Percentiles rank a stretch among this genome's conserved stretches.
These are phyloP conservation scores for Trypanosoma mega DNA, from an alignment of 208 protist species.

Conservation along the genomic window DNA sequence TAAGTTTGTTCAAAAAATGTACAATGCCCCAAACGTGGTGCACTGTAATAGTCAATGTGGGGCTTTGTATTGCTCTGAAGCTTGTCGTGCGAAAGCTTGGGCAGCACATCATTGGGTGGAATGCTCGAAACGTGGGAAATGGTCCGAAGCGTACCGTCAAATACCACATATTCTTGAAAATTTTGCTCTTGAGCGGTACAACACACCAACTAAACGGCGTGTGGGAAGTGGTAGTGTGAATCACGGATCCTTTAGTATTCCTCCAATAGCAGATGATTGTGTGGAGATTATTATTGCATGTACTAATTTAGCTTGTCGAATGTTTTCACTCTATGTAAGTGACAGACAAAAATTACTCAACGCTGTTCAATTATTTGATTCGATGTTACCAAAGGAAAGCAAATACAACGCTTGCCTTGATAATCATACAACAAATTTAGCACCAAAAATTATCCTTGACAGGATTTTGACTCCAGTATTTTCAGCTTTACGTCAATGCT, in stretches of 20 bases:
- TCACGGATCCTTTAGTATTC: background rate
- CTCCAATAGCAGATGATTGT: slow-evolving; percentile 20
- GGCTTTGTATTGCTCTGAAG: slow-evolving; percentile 62
- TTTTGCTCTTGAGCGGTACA: slow-evolving; percentile 9
- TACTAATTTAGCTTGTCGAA: slow-evolving; percentile 58
- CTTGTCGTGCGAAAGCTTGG: slow-evolving; percentile 68
- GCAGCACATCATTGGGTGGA: slow-evolving; percentile 77
- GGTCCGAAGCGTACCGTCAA: slow-evolving; percentile 36
- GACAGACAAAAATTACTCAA: slow-evolving; percentile 44
- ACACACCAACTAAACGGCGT: background rate
- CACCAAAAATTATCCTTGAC: background rate
- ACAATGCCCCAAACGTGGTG: slow-evolving; percentile 32
- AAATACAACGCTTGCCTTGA: background rate
- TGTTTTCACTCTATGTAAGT: slow-evolving; percentile 65
- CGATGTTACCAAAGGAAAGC: slow-evolving; percentile 35
- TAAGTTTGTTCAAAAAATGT: slow-evolving; percentile 37
- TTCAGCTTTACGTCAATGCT: slow-evolving; percentile 22
- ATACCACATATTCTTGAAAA: slow-evolving; percentile 7
- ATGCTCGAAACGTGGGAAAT: slow-evolving; percentile 59
- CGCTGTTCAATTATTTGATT: slow-evolving; percentile 58
- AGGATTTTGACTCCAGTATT: slow-evolving; percentile 23
- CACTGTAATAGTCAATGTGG: slow-evolving; percentile 58
- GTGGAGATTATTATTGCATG: slow-evolving; percentile 39
- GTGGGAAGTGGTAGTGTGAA: background rate
- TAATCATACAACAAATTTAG: background rate